Evolutionary conservation across 2,329 filamentous ascomycete genomes (phyloP).

Genomic region (Lachnellula cervina): DNA sequence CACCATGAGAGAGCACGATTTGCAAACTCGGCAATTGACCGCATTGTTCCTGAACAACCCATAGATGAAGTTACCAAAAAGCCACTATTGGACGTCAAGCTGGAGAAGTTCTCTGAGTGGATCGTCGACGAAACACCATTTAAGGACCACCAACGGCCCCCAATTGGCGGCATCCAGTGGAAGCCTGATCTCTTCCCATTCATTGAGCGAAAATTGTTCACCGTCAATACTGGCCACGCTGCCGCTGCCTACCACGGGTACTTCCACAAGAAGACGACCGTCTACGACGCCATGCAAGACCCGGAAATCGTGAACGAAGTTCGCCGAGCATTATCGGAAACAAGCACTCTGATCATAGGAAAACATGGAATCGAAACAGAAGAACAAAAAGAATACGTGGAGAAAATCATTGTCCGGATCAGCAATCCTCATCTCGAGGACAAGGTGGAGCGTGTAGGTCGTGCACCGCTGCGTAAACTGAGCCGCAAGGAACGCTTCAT

Average conservation of each 20-base stretch:
- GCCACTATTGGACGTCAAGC: conserved; percentile 79
- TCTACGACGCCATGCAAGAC: conserved; percentile 84
- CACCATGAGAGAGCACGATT: conserved; percentile 76
- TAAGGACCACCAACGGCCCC: conserved; percentile 61
- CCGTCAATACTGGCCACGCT: conserved; percentile 96
- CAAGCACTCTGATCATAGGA: conserved; percentile 74
- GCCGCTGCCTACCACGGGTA: conserved; percentile 95
- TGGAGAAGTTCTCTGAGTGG: conserved; percentile 99
- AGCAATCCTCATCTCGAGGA: conserved; percentile 92
- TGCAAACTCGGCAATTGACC: conserved; percentile 97
- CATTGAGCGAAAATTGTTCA: conserved; percentile 99
- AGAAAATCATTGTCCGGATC: conserved; percentile 89
- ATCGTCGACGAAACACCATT: conserved; percentile 89
- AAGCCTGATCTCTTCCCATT: conserved; percentile 88
- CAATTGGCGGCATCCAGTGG: conserved; percentile 87
- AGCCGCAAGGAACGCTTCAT: conserved; percentile 95
- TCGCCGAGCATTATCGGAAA: conserved; percentile 75
- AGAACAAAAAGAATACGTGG: conserved; percentile 81
- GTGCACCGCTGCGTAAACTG: conserved; percentile 89
- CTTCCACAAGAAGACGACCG: conserved; percentile 76
- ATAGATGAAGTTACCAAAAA: conserved; percentile 40
- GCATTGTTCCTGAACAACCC: conserved; percentile 91
- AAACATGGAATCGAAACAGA: conserved; percentile 76
- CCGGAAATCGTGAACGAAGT: conserved; percentile 75
- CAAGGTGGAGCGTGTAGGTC: conserved; percentile 89